phyloP scores from a whole-genome alignment of 2,329 filamentous ascomycete genomes.

The Clarireedia sp. region DNA sequence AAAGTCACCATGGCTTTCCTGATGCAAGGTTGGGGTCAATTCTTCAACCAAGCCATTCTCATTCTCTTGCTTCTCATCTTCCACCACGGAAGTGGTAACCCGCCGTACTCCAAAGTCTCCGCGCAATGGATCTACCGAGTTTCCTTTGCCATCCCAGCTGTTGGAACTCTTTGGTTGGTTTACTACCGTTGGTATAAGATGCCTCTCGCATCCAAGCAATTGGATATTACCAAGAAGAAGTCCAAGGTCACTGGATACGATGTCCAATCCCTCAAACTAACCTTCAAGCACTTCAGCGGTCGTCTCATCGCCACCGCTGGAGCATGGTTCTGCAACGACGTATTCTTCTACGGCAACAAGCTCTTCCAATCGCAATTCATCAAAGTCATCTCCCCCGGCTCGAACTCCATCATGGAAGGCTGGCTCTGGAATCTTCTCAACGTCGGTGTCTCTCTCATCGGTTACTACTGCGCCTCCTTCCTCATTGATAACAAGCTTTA shows the following conservation, averaged over 20 bases:
- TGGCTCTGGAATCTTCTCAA: slow-evolving; percentile 95
- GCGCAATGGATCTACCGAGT: slow-evolving; percentile 88
- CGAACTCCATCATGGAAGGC: slow-evolving; percentile 61
- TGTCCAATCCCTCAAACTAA: slow-evolving; percentile 69
- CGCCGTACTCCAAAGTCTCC: slow-evolving; percentile 69
- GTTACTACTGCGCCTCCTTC: slow-evolving; percentile 71
- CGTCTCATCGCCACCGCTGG: slow-evolving; percentile 81
- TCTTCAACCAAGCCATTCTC: slow-evolving; percentile 84
- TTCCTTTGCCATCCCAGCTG: slow-evolving; percentile 83
- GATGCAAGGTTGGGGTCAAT: slow-evolving; percentile 98
- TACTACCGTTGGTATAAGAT: slow-evolving; percentile 97
- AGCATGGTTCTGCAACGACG: slow-evolving; percentile 91
- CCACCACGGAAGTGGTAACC: slow-evolving; percentile 51
- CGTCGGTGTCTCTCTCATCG: slow-evolving; percentile 72
- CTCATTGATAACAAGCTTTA: slow-evolving; percentile 56
- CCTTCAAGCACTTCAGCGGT: slow-evolving; percentile 75
- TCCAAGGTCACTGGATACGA: slow-evolving; percentile 87
- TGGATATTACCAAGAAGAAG: slow-evolving; percentile 78
- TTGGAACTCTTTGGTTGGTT: slow-evolving; percentile 87
- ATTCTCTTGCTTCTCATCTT: slow-evolving; percentile 84
- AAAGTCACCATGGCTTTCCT: slow-evolving; percentile 94
- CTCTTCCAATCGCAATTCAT: slow-evolving; percentile 93
- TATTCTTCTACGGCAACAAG: slow-evolving; percentile 99
- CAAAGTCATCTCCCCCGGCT: slow-evolving; percentile 62
- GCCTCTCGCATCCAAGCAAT: slow-evolving; percentile 76